These are phyloP conservation scores for Stramenopiles sp. DNA, from an alignment of 352 stramenopile species.

Conservation along the genomic window DNA sequence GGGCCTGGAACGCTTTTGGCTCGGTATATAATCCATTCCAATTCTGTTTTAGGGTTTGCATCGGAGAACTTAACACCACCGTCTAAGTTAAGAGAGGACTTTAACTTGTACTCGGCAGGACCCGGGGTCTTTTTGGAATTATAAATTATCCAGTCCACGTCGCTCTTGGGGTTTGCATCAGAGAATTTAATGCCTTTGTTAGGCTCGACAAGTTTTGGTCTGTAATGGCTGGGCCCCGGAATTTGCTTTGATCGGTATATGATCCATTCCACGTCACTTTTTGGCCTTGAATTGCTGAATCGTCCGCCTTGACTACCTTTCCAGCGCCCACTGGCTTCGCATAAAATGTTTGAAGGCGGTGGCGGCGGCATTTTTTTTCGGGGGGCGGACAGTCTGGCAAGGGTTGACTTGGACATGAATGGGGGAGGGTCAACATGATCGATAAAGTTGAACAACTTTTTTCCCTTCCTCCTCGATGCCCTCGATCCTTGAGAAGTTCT, in stretches of 20 bases:
- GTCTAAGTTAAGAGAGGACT: background rate
- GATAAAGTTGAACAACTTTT: background rate
- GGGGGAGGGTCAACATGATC: background rate
- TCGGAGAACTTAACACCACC: background rate
- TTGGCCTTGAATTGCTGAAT: background rate
- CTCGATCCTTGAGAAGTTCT: background rate
- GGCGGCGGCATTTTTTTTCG: background rate
- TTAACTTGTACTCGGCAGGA: background rate
- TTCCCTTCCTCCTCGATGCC: background rate
- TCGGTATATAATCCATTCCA: background rate
- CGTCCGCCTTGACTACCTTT: background rate
- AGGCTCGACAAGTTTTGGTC: background rate
- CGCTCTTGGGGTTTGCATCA: background rate
- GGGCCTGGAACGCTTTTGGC: background rate
- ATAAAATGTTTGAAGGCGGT: background rate
- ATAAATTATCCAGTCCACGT: slow-evolving; percentile 1
- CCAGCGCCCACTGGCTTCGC: background rate
- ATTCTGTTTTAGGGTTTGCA: background rate
- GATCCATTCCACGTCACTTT: background rate
- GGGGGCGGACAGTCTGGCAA: background rate
- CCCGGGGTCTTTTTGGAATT: background rate
- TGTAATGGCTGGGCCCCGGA: background rate
- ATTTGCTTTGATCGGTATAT: background rate
- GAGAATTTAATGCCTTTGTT: slow-evolving; percentile 5
- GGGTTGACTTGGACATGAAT: background rate